Evolutionary conservation across 495 filamentous ascomycete genomes (phyloP), one percentile per base, ranked within the genome.

Genomic region (Cladorrhinum samala): DNA sequence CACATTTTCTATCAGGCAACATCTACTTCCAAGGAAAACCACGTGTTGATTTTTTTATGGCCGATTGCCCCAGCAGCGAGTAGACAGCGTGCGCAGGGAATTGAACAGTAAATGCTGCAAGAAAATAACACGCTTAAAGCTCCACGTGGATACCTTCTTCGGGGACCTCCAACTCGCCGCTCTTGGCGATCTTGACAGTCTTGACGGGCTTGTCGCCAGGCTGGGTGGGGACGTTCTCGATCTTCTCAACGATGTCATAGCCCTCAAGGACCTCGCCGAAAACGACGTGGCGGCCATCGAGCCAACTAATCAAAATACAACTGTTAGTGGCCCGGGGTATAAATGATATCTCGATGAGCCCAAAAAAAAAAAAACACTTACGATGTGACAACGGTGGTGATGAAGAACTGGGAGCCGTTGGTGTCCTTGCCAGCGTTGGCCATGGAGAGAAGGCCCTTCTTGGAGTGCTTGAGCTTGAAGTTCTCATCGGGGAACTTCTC

Each of bases 391-490:
- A 85, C 83, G 58, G 89, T 93, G 63, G 89, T 94, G 58, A 94
- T 93, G 81, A 95, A 98, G 81, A 98, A 97, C 74, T 99, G 94
- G 46, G 88, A 94, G 61, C 94, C 94, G 67, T 99, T 99, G 77
- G 93, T 99, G 69, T 97, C 89, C 73, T 88, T 86, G 71, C 94
- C 93, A 53, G 91, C 85, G 72, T 99, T 99, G 69, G 93, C 93
- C 91, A 96, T 96, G 75, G 85, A 88, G 73, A 84, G 68, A 30
- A 75, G 65, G 65, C 82, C 76, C 64, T 74, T 74, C 70, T 78
- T 81, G 67, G 74, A 68, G 76, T 83, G 80, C 82, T 94, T 95
- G 53, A 98, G 81, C 86, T 97, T 98, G 83, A 98, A 98, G 86
- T 97, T 98, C 87, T 98, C 93, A 72, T 98, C 93, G 48, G 80